Base-by-base conservation (phyloP, 106 monocot genomes). In the Phalaenopsis equestris region DNA sequence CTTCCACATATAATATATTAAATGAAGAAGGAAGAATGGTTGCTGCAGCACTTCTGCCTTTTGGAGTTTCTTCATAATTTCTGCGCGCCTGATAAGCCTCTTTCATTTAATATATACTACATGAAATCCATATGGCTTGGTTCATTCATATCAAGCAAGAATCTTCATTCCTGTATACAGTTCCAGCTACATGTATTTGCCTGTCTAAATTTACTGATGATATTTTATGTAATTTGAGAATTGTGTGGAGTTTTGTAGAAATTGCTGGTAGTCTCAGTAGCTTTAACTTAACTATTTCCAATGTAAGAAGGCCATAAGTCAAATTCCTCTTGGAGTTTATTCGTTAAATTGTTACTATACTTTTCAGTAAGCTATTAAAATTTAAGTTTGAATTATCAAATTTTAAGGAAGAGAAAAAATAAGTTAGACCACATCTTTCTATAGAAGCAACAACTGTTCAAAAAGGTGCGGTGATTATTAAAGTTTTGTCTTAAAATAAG, bases 31-130 rank as follows among this genome's bases (percentile, higher is more conserved):
- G 87, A 55, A 87, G 89, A 45, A 82, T 84, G 55, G 90, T 92
- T n/a, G 92, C 92, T 79, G 92, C 90, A n/a, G 90, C 90, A 46
- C 82, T 92, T 81, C 78, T 92, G 11, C 92, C 92, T 3, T 92
- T 73, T 49, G 92, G 89, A 82, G 86, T 79, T 67, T 52, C 78
- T 43, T 85, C 83, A 37, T 91, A 74, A 74, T 74, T 45, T 74
- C 43, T 74, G 1, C 12, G 12, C 39, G n/a, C 9, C 8, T 65
- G 5, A 70, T 70, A 38, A 39, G 70, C 39, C 39, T 70, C 36
- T 70, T 70, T 14, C 36, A 21, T 70, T 70, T 68, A 7, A 36
- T 68, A 3, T 68, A 30, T 68, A 9, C 36, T 68, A 3, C 68
- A 36, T 61, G 61, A n/a, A 61, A 61, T 61, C 17, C 21, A 21